phyloP scores from a whole-genome alignment of 2,329 filamentous ascomycete genomes.

The Penicillium oxalicum region DNA sequence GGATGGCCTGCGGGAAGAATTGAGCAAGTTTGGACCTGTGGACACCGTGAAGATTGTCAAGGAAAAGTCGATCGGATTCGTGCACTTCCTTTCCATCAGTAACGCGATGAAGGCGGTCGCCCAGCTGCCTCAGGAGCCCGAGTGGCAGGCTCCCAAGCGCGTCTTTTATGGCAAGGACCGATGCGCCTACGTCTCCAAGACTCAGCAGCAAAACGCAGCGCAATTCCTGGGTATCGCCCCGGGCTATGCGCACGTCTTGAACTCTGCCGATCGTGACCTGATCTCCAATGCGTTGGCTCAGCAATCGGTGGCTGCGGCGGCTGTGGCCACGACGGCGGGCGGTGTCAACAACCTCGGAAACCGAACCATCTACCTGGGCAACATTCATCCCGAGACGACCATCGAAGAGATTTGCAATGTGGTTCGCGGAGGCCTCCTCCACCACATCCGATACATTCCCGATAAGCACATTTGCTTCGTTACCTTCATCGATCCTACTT shows the following conservation, averaged over 20 bases:
- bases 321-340: slow-evolving; percentile 91
- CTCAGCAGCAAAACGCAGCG: slow-evolving; percentile 96
- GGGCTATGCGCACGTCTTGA: slow-evolving; percentile 92
- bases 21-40: slow-evolving; percentile 93
- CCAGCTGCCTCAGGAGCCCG: slow-evolving; percentile 89
- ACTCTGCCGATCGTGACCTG: slow-evolving; percentile 89
- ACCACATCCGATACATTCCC: slow-evolving; percentile 97
- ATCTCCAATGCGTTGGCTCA: slow-evolving; percentile 95
- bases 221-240: slow-evolving; percentile 97
- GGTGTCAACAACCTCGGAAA: slow-evolving; percentile 97
- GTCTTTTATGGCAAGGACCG: slow-evolving; percentile 99
- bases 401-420: slow-evolving; percentile 99
- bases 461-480: slow-evolving; percentile 99
- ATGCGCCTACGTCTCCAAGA: slow-evolving; percentile 98
- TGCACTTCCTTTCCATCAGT: slow-evolving; percentile 94
- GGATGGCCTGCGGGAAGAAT: slow-evolving; percentile 86
- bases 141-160: slow-evolving; percentile 86
- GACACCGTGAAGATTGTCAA: slow-evolving; percentile 97
- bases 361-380: slow-evolving; percentile 93
- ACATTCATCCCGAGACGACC: slow-evolving; percentile 97
- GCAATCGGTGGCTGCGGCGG: slow-evolving; percentile 93
- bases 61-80: slow-evolving; percentile 96
- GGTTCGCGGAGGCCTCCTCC: slow-evolving; percentile 86
- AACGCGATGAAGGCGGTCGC: slow-evolving; percentile 98
- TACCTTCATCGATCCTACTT: slow-evolving; percentile 97